phyloP scores from a whole-genome alignment of 257 asterid species.

The Avicennia marina region DNA sequence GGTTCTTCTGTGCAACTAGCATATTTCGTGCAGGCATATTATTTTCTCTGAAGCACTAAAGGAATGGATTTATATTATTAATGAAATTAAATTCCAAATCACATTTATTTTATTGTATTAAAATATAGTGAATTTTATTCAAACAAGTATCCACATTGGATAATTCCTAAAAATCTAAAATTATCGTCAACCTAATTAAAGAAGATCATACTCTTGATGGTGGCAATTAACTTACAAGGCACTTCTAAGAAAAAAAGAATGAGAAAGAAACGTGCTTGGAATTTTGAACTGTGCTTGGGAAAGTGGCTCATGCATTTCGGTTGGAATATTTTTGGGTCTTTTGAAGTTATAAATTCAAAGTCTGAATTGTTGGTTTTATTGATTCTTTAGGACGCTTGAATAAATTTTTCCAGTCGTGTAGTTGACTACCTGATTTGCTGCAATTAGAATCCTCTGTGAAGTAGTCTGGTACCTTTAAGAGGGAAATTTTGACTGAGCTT shows the following conservation, averaged over 20 bases:
- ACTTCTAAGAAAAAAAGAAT: no score
- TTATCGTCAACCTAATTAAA: no score
- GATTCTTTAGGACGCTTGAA: neutral
- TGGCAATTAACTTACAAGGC: no score
- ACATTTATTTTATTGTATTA: no score
- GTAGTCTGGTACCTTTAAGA: neutral
- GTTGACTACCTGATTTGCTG: conserved; percentile 1
- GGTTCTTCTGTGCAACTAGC: no score
- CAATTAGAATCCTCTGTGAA: neutral
- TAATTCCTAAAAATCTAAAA: neutral
- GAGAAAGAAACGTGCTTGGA: neutral
- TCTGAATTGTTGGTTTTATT: neutral
- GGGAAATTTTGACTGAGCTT: neutral
- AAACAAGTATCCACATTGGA: neutral
- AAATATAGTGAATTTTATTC: no score
- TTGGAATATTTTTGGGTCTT: neutral
- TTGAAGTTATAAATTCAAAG: neutral
- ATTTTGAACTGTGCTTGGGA: neutral
- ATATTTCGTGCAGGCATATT: no score
- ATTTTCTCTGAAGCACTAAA: no score
- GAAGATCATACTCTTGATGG: no score
- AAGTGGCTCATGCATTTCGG: neutral
- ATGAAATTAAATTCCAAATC: no score
- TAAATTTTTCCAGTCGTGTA: neutral
- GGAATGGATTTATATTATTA: no score